Percentiles rank a stretch among this genome's conserved stretches.
Evolutionary conservation across 345 rosid species (phyloP).

Genomic region (Camelina laxa): DNA sequence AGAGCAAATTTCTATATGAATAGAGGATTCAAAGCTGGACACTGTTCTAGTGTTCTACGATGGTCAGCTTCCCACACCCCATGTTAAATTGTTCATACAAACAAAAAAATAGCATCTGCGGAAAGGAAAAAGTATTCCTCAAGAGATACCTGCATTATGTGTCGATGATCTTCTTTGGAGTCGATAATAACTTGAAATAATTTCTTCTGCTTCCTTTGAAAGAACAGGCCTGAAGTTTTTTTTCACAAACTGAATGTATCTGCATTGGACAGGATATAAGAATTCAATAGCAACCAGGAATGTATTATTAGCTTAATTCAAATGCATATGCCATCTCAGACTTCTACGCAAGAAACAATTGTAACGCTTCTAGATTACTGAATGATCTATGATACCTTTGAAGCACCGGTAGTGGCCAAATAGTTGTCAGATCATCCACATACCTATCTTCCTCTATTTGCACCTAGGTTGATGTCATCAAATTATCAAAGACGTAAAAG

Average conservation of each 20-base stretch:
- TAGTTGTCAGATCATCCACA: constrained; percentile 58
- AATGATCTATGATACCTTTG: constrained; percentile 58
- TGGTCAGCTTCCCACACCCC: neutral
- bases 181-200: constrained; percentile 90
- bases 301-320: constrained; percentile 10
- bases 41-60: neutral
- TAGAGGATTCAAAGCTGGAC: constrained; percentile 4
- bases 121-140: neutral
- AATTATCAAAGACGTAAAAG: constrained; percentile 18
- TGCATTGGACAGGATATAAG: constrained; percentile 39
- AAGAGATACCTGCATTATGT: constrained; percentile 76
- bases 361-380: neutral
- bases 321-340: neutral
- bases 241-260: constrained; percentile 86
- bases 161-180: constrained; percentile 95
- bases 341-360: constrained; percentile 4
- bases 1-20: neutral
- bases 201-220: constrained; percentile 83
- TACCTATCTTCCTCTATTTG: constrained; percentile 45
- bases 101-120: constrained; percentile 17
- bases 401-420: constrained; percentile 80
- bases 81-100: neutral
- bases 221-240: constrained; percentile 76
- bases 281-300: neutral
- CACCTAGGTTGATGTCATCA: constrained; percentile 52